Percentiles rank a stretch among this genome's conserved stretches.
These are phyloP conservation scores for Typha latifolia DNA, from an alignment of 176 grass and related monocot species.

Conservation along the genomic window DNA sequence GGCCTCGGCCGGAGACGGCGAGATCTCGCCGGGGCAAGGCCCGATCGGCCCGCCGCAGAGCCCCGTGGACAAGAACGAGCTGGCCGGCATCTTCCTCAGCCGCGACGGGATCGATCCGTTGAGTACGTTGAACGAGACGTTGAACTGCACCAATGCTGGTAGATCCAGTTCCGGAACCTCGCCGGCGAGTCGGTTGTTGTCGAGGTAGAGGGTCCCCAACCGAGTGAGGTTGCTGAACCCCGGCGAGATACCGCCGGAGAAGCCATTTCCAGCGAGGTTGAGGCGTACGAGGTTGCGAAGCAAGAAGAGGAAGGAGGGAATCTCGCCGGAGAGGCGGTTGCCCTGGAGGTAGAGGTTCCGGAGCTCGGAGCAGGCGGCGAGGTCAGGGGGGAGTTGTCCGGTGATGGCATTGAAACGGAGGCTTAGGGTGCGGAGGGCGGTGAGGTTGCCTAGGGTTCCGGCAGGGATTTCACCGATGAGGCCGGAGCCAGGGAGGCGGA, in stretches of 20 bases:
- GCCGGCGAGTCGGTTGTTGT: slow-evolving; percentile 55
- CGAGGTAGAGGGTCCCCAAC: slow-evolving; percentile 62
- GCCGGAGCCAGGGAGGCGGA: slow-evolving; percentile 68
- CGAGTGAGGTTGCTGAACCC: slow-evolving; percentile 77
- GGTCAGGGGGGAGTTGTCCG: slow-evolving; percentile 50
- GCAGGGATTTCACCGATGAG: slow-evolving; percentile 71
- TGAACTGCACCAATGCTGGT: slow-evolving; percentile 65
- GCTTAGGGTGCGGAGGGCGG: slow-evolving; percentile 76
- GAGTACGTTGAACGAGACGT: slow-evolving; percentile 88
- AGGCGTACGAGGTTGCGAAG: slow-evolving; percentile 76
- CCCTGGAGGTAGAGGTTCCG: slow-evolving; percentile 83
- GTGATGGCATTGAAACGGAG: slow-evolving; percentile 80
- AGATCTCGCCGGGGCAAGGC: slow-evolving; percentile 60
- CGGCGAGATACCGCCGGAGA: slow-evolving; percentile 57
- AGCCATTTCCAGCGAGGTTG: slow-evolving; percentile 62
- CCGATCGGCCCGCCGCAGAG: slow-evolving; percentile 79
- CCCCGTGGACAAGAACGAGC: slow-evolving; percentile 56
- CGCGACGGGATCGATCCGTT: slow-evolving; percentile 78
- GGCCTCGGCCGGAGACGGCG: slow-evolving; percentile 29
- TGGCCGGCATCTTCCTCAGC: slow-evolving; percentile 61
- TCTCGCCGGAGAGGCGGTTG: slow-evolving; percentile 63
- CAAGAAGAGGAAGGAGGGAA: slow-evolving; percentile 49
- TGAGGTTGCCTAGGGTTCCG: slow-evolving; percentile 58
- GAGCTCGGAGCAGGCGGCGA: slow-evolving; percentile 60
- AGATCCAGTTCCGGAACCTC: slow-evolving; percentile 77